Percentiles rank a stretch among this genome's conserved stretches.
Conservation (phyloP, 2,329 filamentous ascomycete genomes). For the Catunica adiposa region DNA sequence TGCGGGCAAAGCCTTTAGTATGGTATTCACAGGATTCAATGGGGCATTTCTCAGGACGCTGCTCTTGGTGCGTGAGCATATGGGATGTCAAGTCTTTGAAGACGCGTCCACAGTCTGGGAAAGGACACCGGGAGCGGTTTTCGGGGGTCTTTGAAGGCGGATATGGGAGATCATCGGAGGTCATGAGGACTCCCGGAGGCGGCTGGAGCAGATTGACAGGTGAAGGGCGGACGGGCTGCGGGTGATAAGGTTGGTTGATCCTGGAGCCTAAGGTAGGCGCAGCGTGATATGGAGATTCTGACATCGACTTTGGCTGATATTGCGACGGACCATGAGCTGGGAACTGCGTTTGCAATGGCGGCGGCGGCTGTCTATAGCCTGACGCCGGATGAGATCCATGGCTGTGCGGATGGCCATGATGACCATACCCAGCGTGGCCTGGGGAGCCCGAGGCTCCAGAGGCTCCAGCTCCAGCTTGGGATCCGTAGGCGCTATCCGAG, state of each 20-base stretch:
- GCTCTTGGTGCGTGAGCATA: conserved; percentile 88
- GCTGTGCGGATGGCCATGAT: not conserved
- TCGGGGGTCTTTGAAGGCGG: conserved; percentile 21
- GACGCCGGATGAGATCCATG: not conserved
- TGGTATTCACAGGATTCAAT: conserved; percentile 90
- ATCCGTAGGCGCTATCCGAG: conserved; percentile 4
- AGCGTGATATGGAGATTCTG: conserved; percentile 1
- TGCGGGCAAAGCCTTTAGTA: conserved; percentile 81
- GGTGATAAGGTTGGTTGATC: conserved; percentile 2
- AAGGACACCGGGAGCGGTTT: conserved; percentile 35
- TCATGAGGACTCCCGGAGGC: not conserved
- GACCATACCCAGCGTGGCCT: not conserved
- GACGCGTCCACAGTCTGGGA: conserved; percentile 40
- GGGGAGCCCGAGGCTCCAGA: not conserved
- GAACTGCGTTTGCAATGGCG: conserved; percentile 8
- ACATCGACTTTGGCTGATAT: conserved; percentile 3
- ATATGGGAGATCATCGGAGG: conserved; percentile 4
- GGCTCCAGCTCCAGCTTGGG: not conserved
- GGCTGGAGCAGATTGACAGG: conserved; percentile 8
- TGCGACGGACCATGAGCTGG: not conserved
- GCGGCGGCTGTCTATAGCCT: conserved; percentile 6
- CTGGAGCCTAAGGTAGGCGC: not conserved
- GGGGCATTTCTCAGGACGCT: conserved; percentile 89
- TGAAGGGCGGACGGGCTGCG: conserved; percentile 5
- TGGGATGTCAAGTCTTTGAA: conserved; percentile 63